A percentile compares a stretch with the other conserved stretches of the same genome.
phyloP scores from a whole-genome alignment of 2,329 filamentous ascomycete species.

The Penicillium carneum region DNA sequence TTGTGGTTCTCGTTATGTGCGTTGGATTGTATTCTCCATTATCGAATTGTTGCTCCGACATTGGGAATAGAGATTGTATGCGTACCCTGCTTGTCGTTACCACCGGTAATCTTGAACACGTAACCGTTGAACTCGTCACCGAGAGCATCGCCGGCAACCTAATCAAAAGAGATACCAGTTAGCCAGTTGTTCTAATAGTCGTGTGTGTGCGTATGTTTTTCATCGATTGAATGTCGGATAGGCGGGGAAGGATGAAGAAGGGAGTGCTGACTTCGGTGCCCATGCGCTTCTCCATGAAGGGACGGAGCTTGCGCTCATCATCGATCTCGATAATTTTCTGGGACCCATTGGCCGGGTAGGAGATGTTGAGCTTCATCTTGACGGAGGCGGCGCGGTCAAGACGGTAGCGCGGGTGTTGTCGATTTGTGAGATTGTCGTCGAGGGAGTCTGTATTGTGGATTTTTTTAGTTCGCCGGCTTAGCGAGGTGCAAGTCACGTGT shows the following conservation, averaged over 20 bases:
- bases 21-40: constrained; percentile 3
- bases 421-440: constrained; percentile 51
- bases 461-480: constrained; percentile 46
- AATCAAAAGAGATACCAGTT: constrained; percentile 44
- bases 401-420: constrained; percentile 55
- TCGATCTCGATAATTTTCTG: constrained; percentile 99
- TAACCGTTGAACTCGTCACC: constrained; percentile 99
- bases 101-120: constrained; percentile 98
- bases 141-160: constrained; percentile 91
- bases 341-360: constrained; percentile 98
- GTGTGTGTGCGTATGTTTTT: constrained; percentile 26
- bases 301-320: constrained; percentile 98
- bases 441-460: constrained; percentile 49
- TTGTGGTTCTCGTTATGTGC: constrained; percentile 10
- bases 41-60: background rate
- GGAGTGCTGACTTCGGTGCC: constrained; percentile 59
- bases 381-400: constrained; percentile 58
- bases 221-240: constrained; percentile 19
- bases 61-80: constrained; percentile 18
- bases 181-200: constrained; percentile 38
- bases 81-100: constrained; percentile 98
- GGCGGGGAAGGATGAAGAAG: constrained; percentile 29
- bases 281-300: constrained; percentile 98
- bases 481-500: constrained; percentile 52
- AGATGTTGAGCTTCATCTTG: constrained; percentile 80